Percentiles rank a stretch among this genome's conserved stretches.
Evolutionary conservation across 495 filamentous ascomycete species (phyloP).

Genomic region (Thermothielavioides terrestris): DNA sequence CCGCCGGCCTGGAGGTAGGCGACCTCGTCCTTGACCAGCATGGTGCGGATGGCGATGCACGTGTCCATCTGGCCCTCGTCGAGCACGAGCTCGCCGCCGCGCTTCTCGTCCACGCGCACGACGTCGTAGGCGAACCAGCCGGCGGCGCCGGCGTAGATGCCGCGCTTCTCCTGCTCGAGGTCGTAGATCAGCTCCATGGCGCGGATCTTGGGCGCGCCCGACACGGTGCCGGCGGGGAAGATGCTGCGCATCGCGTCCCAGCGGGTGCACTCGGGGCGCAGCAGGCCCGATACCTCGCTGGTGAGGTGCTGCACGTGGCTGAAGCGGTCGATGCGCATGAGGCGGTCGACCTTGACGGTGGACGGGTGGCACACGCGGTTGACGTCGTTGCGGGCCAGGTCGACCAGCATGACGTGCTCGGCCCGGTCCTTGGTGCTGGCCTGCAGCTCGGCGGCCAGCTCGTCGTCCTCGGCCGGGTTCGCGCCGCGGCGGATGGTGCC

Average conservation of each 20-base stretch:
- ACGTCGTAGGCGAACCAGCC: slow-evolving; percentile 77
- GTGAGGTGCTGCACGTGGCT: slow-evolving; percentile 95
- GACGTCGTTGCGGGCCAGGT: slow-evolving; percentile 91
- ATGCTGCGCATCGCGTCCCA: slow-evolving; percentile 95
- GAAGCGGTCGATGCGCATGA: slow-evolving; percentile 96
- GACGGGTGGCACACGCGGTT: slow-evolving; percentile 91
- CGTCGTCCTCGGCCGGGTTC: slow-evolving; percentile 69
- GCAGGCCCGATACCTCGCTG: slow-evolving; percentile 82
- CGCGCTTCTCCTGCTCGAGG: slow-evolving; percentile 84
- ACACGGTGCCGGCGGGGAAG: slow-evolving; percentile 91
- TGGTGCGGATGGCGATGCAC: slow-evolving; percentile 94
- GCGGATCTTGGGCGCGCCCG: slow-evolving; percentile 87
- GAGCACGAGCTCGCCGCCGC: slow-evolving; percentile 11
- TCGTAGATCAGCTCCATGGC: slow-evolving; percentile 98
- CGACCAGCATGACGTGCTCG: slow-evolving; percentile 99
- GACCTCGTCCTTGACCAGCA: slow-evolving; percentile 84
- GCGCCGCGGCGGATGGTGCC: slow-evolving; percentile 86
- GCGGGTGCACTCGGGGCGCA: slow-evolving; percentile 73
- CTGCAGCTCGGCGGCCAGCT: slow-evolving; percentile 67
- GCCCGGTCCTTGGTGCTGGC: slow-evolving; percentile 85
- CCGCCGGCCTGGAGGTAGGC: slow-evolving; percentile 95
- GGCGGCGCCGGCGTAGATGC: slow-evolving; percentile 94
- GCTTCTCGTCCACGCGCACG: slow-evolving; percentile 35
- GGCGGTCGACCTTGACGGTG: slow-evolving; percentile 76
- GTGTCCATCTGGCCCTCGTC: slow-evolving; percentile 90